Evolutionary conservation across 2,329 filamentous ascomycete species (phyloP), one percentile per base, ranked within the genome.

Genomic region (Aspergillus calidoustus): DNA sequence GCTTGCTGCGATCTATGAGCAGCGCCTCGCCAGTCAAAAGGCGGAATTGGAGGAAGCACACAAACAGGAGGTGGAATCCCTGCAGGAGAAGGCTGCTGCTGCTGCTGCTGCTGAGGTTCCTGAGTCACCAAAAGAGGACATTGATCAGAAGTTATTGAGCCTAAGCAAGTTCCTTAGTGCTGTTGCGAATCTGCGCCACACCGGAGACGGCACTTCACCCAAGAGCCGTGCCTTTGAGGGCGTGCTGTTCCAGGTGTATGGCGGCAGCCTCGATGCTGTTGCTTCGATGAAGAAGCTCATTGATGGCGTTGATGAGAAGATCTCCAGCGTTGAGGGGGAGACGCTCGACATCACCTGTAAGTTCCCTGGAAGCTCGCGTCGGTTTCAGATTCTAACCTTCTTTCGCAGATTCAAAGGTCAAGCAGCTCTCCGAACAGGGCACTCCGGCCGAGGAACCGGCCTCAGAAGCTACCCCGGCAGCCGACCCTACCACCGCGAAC

Each of bases 181-280:
- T 48, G 87, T 87, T 43, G 87, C 87, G 62, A 83, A 84, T 54
- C 84, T 86, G 75, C 82, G 87, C 66, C 84, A 84, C 61, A 77
- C 81, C 46, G 84, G 86, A 54, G 86, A 88, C 63, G 83, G 85
- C 54, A 81, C 83, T 57, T 82, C 83, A 3, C 80, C 82, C 17
- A 84, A 88, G 68, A 85, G 80, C 66, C 84, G 82, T 70, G 87
- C 86, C 17, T 89, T 89, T 64, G 87, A 89, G 76, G 87, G 86
- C 62, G 86, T 85, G 11, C 75, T 89, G 60, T 80, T 87, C 62
- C 80, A 87, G 68, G 84, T 89, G 34, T 89, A 89, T 67, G 86
- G 86, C 64, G 87, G 87, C 46, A 86, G 87, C 61, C 77, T 82
- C 48, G 79, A 82, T 65, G 86, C 87, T 34, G 85, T 89, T 13